Percentiles rank a stretch among this genome's conserved stretches.
Evolutionary conservation across 169 alveolate genomes (phyloP).

Genomic region (Neospora caninum): DNA sequence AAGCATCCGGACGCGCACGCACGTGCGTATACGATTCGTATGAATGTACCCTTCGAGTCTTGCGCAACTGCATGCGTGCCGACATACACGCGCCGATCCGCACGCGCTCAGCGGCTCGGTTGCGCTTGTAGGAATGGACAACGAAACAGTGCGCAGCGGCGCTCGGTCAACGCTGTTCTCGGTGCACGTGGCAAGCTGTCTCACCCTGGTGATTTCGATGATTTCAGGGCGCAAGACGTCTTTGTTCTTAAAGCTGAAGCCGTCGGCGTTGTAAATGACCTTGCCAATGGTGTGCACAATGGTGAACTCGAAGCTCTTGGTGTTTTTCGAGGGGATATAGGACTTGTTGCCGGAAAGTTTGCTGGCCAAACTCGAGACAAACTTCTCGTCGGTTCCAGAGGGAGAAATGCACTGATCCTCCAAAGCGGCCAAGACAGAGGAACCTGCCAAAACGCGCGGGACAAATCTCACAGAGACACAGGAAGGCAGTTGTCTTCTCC

Average conservation of each 20-base stretch:
- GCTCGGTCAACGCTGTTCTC: too few relatives aligned
- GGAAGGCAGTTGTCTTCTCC: too few relatives aligned
- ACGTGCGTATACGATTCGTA: too few relatives aligned
- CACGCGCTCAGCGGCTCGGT: too few relatives aligned
- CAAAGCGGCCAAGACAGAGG: conserved; percentile 82
- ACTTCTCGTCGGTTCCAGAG: conserved; percentile 81
- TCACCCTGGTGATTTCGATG: conserved; percentile 72
- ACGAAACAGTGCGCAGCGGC: too few relatives aligned
- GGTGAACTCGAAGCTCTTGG: conserved; percentile 85
- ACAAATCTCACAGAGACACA: too few relatives aligned
- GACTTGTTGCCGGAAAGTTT: conserved; percentile 85
- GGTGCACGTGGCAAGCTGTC: too few relatives aligned
- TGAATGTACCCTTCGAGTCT: too few relatives aligned
- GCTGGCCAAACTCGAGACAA: conserved; percentile 81
- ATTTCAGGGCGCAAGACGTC: conserved; percentile 89
- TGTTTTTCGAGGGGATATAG: conserved; percentile 81
- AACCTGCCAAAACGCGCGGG: conserved; percentile 58
- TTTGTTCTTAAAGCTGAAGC: conserved; percentile 86
- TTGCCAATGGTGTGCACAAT: conserved; percentile 89
- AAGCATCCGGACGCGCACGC: too few relatives aligned
- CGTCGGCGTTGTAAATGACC: conserved; percentile 84
- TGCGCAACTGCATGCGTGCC: too few relatives aligned
- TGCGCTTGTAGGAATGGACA: too few relatives aligned
- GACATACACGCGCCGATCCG: too few relatives aligned
- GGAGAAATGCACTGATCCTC: conserved; percentile 93